Evolutionary conservation across 192 early-diverging fungal genomes (phyloP).

Genomic region (Funneliformis mosseae): DNA sequence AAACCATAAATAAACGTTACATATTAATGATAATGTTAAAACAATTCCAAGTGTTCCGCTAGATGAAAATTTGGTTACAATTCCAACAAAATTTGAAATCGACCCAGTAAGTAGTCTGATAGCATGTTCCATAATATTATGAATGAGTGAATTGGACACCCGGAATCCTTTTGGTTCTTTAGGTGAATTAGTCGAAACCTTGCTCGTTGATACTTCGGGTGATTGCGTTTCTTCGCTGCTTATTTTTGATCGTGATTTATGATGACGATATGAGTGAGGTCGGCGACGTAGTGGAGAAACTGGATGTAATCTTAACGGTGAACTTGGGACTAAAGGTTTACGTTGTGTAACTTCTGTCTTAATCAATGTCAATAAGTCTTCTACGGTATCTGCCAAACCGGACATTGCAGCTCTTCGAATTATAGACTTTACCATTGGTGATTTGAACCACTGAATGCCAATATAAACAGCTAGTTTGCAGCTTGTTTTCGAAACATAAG

Average conservation of each 20-base stretch:
- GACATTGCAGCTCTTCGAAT: constrained; percentile 60
- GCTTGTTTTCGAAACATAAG: constrained; percentile 50
- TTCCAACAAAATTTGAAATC: neutral
- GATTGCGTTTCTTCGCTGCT: constrained; percentile 23
- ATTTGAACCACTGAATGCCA: constrained; percentile 71
- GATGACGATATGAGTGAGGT: neutral
- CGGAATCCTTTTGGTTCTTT: neutral
- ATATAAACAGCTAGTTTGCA: constrained; percentile 58
- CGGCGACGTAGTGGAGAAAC: neutral
- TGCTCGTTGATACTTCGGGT: constrained; percentile 9
- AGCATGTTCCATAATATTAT: neutral
- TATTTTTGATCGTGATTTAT: constrained; percentile 16
- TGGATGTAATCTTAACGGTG: neutral
- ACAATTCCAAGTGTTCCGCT: neutral
- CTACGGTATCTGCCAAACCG: constrained; percentile 57
- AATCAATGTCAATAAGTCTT: constrained; percentile 49
- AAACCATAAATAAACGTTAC: constrained; percentile 11
- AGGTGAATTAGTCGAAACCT: neutral
- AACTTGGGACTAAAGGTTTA: neutral
- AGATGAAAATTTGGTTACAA: neutral
- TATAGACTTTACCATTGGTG: constrained; percentile 69
- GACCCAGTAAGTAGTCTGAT: neutral
- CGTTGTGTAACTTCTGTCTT: constrained; percentile 44
- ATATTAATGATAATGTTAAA: constrained; percentile 10
- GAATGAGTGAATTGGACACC: neutral